These are phyloP conservation scores for Danielozyma ontarioensis DNA, from an alignment of 805 yeast genomes.

Conservation along the genomic window DNA sequence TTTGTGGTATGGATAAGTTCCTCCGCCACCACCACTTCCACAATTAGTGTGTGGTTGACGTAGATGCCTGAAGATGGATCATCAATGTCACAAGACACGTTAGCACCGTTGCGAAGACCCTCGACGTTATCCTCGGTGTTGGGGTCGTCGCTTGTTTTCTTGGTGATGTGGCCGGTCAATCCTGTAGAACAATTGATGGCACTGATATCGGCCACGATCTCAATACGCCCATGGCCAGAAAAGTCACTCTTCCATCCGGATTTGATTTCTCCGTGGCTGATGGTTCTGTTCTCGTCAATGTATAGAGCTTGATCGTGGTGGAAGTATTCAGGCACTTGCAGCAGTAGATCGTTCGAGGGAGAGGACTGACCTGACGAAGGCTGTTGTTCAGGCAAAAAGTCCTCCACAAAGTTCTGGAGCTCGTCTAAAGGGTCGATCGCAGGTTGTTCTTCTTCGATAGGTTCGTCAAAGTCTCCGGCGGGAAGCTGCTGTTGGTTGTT, in stretches of 20 bases:
- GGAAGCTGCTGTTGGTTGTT: constrained; percentile 8
- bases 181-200: constrained; percentile 58
- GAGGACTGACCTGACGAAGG: no score
- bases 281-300: constrained; percentile 67
- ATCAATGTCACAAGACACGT: constrained; percentile 72
- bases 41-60: constrained; percentile 70
- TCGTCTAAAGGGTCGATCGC: neutral
- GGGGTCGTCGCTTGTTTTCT: constrained; percentile 36
- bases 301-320: constrained; percentile 34
- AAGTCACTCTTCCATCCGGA: constrained; percentile 96
- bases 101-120: constrained; percentile 36
- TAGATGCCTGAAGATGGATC: constrained; percentile 77
- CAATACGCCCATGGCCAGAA: constrained; percentile 70
- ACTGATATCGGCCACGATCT: constrained; percentile 66
- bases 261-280: constrained; percentile 76
- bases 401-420: neutral
- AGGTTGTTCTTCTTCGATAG: neutral
- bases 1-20: constrained; percentile 52
- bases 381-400: neutral
- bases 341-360: no score
- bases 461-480: constrained; percentile 2
- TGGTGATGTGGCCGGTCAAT: constrained; percentile 36
- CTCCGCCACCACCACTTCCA: constrained; percentile 93
- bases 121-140: constrained; percentile 18
- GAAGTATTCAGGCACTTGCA: constrained; percentile 16